Evolutionary conservation across 176 grass and related monocot species (phyloP).

Genomic region (Hordeum marinum): DNA sequence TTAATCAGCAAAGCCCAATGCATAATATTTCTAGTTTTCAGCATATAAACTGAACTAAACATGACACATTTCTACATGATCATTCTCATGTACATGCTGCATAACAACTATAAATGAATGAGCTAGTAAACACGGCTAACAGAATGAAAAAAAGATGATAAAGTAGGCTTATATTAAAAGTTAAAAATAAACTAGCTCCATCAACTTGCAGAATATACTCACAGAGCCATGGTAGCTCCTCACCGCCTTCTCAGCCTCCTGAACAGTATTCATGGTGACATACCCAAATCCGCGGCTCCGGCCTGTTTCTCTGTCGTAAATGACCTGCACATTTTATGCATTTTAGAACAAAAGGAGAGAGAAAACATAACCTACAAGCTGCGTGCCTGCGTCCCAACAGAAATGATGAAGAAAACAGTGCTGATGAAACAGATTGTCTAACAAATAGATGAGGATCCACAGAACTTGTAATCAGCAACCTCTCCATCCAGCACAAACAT

Average conservation of each 20-base stretch:
- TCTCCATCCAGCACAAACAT: background rate
- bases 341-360: background rate
- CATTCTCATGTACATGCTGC: background rate
- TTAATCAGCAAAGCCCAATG: background rate
- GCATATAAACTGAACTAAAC: background rate
- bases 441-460: background rate
- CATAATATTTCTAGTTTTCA: background rate
- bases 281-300: slow-evolving; percentile 70
- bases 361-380: background rate
- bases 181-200: background rate
- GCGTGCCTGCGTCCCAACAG: background rate
- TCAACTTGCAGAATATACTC: slow-evolving; percentile 24
- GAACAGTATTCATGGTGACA: slow-evolving; percentile 70
- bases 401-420: background rate
- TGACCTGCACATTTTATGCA: slow-evolving; percentile 41
- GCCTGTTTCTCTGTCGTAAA: slow-evolving; percentile 73
- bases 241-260: slow-evolving; percentile 82
- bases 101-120: background rate
- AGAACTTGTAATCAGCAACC: background rate
- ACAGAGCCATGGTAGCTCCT: slow-evolving; percentile 73
- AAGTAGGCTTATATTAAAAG: background rate
- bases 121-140: background rate
- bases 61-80: background rate
- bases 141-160: background rate
- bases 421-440: background rate